phyloP scores from a whole-genome alignment of 352 stramenopile genomes.

The Paralagenidium karlingii region DNA sequence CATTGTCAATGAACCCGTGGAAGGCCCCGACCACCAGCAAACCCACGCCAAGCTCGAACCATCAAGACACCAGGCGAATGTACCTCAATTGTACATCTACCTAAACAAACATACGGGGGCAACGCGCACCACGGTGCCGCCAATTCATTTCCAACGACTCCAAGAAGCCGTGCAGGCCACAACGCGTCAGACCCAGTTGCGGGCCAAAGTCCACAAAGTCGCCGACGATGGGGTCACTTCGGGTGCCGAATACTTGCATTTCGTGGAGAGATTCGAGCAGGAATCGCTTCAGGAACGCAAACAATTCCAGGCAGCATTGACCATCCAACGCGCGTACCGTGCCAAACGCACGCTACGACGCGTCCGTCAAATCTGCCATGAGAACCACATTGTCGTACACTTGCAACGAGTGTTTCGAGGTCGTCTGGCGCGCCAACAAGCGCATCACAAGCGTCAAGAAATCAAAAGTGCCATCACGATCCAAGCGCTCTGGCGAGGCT shows the following conservation, averaged over 20 bases:
- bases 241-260: conserved; percentile 56
- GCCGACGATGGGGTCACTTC: conserved; percentile 8
- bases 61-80: no score
- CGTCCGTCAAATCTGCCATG: conserved; percentile 27
- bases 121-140: conserved; percentile 22
- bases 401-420: conserved; percentile 58
- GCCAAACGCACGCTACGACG: conserved; percentile 22
- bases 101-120: conserved; percentile 44
- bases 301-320: conserved; percentile 28
- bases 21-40: not conserved
- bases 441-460: conserved; percentile 15
- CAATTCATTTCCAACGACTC: conserved; percentile 38
- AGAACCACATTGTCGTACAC: conserved; percentile 42
- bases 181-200: conserved; percentile 42
- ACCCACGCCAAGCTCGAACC: no score
- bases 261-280: conserved; percentile 44
- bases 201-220: conserved; percentile 36
- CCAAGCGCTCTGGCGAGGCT: conserved; percentile 33
- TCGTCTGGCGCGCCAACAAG: conserved; percentile 24
- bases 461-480: conserved; percentile 27
- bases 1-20: conserved; percentile 3
- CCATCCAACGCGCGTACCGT: conserved; percentile 55
- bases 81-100: conserved; percentile 71
- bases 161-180: conserved; percentile 66
- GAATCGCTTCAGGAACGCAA: conserved; percentile 36